Percentiles rank a stretch among this genome's conserved stretches.
Evolutionary conservation across 257 asterid species (phyloP).

Genomic region (Scutellaria minor): DNA sequence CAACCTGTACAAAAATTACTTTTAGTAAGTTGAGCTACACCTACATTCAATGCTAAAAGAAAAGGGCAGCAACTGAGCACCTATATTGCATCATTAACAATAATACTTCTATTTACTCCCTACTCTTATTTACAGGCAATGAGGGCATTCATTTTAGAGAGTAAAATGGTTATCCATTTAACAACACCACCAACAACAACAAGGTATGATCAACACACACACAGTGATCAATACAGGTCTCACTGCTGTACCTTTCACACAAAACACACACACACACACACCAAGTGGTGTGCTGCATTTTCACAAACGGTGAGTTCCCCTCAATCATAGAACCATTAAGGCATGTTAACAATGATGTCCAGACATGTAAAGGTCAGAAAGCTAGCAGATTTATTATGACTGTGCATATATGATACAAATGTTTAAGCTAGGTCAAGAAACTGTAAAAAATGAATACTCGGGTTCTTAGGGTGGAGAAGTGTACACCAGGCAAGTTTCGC

Average conservation of each 20-base stretch:
- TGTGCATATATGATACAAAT: neutral
- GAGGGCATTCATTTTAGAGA: neutral
- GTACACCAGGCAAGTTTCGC: neutral
- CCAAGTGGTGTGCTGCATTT: neutral
- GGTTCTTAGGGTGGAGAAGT: neutral
- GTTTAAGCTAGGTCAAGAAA: no score
- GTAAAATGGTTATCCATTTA: neutral
- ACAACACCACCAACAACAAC: neutral
- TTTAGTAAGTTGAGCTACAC: neutral
- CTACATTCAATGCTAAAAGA: neutral
- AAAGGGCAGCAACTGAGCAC: neutral
- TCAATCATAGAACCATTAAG: neutral
- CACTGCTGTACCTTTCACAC: neutral
- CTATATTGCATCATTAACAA: neutral
- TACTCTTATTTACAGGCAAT: neutral
- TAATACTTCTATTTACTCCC: neutral
- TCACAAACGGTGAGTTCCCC: neutral
- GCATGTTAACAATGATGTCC: neutral
- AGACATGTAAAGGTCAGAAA: neutral
- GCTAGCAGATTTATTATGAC: neutral
- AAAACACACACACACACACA: neutral
- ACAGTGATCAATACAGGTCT: neutral
- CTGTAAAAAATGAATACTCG: neutral
- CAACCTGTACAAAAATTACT: constrained; percentile 61
- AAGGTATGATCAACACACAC: neutral